These are phyloP conservation scores for Funneliformis caledonium DNA, from an alignment of 371 early-diverging fungal genomes.

Conservation along the genomic window DNA sequence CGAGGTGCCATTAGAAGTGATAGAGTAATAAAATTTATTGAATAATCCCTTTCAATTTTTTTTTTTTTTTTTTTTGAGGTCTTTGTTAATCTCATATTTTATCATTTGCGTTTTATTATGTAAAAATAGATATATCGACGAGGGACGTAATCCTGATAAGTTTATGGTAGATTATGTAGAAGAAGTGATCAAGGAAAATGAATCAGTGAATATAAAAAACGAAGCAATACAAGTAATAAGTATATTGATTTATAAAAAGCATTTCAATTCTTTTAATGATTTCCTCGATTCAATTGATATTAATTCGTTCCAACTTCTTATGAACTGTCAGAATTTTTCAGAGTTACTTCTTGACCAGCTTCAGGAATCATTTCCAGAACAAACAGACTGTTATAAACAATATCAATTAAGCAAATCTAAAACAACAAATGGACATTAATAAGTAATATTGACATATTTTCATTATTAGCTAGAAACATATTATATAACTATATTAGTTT, in stretches of 20 bases:
- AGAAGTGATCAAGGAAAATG: conserved; percentile 12
- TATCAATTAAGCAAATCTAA: not conserved
- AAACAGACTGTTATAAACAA: conserved; percentile 17
- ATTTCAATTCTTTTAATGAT: too few relatives aligned
- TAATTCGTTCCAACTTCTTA: not conserved
- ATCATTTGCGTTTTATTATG: not conserved
- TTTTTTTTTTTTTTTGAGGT: not conserved
- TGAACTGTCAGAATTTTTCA: not conserved
- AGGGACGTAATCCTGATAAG: conserved; percentile 29
- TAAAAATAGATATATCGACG: conserved; percentile 18
- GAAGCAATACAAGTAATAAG: conserved; percentile 20
- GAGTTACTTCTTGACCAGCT: conserved; percentile 10
- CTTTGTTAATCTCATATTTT: too few relatives aligned
- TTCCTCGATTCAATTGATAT: not conserved
- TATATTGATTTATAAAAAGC: not conserved
- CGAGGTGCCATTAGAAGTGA: conserved; percentile 19
- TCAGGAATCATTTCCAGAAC: conserved; percentile 17
- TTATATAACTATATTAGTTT: not conserved
- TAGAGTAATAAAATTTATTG: conserved; percentile 22
- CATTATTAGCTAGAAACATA: not conserved
- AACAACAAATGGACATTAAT: not conserved
- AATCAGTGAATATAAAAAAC: conserved; percentile 13
- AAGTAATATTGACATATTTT: not conserved
- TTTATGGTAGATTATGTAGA: conserved; percentile 31
- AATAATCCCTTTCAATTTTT: not conserved